Evolutionary conservation across 2,329 filamentous ascomycete species (phyloP), one percentile per base, ranked within the genome.

Genomic region (Daldinia sp.): DNA sequence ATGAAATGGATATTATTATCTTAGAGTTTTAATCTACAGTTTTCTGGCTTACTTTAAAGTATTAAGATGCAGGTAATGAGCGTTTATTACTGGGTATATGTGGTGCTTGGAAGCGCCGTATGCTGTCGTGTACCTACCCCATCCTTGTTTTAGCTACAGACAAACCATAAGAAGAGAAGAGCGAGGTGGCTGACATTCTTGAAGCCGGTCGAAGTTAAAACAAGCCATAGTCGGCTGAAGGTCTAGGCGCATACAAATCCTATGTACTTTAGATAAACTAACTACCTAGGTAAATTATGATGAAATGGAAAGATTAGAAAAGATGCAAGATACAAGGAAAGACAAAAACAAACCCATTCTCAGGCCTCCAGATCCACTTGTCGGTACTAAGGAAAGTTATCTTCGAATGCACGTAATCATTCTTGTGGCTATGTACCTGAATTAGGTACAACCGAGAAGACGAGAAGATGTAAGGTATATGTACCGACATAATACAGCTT

Each of bases 81-180:
- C 39, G 62, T 42, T 65, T 64, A 46, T 60, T 62, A 42, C 53
- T 6, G 1, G 30, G 28, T 30, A 7, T 7, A 33, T 33, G 30
- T 35, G 26, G 33, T 41, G 10, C 35, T n/a, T n/a, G n/a, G n/a
- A 61, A 61, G 58, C 57, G 48, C 55, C 35, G 51, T 42, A 30
- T 53, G 48, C 53, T 65, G 61, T 56, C 23, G 68, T 70, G 68
- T 55, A 65, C 20, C n/a, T n/a, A n/a, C n/a, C 58, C 2, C 55
- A 51, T 60, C 59, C 68, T 63, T 70, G 54, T 70, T 70, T 70
- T 70, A 68, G 60, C 46, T 63, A 60, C 65, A 50, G 57, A 65
- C 44, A 28, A 56, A 35, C 28, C 39, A n/a, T 44, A 9, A 53
- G 54, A 44, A 51, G 50, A 66, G 35, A 13, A 33, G 37, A 37